Evolutionary conservation across 495 filamentous ascomycete genomes (phyloP), one percentile per base, ranked within the genome.

Genomic region (Aspergillus heteromorphus): DNA sequence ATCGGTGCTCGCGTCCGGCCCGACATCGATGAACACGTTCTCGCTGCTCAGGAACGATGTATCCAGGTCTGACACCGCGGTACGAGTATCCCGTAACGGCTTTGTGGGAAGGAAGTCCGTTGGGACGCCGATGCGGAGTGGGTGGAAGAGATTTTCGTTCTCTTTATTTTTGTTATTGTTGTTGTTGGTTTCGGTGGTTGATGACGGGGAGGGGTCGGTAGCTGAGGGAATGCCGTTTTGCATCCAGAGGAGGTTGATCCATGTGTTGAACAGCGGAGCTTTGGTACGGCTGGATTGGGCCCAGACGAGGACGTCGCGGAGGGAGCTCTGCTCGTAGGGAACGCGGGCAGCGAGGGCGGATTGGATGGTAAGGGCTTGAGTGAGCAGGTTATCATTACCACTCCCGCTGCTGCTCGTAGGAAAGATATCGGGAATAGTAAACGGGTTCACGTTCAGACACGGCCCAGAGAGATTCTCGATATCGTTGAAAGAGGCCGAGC

Each of bases 241-340:
- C 57, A 59, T 58, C 62, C 63, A 70, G 17, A 73, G 63, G 7
- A 73, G 67, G 36, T 73, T 73, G 17, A 70, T 57, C 59, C 59
- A 73, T 1, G 66, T 59, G 45, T 73, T 70, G 57, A 73, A 73
- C 4, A 65, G 27, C 0, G 25, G 21, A 20, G 53, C 30, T 8
- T 36, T 40, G 19, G 55, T 57, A n/a, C n/a, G n/a, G n/a, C n/a
- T n/a, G n/a, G n/a, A n/a, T n/a, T n/a, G n/a, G 16, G 53, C 31
- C 57, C 56, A 66, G 6, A 9, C 20, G 20, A 66, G 56, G 7
- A 72, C 51, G 25, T 72, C 61, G 2, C 34, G 48, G 6, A 70
- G 47, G 2, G 60, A 66, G 42, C 60, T 65, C 42, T 73, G 69
- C 36, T 73, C 69, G 36, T 61, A 73, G 0, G 48, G 47, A 3